Evolutionary conservation across 2,329 filamentous ascomycete species (phyloP).

Genomic region (Phoma sp.): DNA sequence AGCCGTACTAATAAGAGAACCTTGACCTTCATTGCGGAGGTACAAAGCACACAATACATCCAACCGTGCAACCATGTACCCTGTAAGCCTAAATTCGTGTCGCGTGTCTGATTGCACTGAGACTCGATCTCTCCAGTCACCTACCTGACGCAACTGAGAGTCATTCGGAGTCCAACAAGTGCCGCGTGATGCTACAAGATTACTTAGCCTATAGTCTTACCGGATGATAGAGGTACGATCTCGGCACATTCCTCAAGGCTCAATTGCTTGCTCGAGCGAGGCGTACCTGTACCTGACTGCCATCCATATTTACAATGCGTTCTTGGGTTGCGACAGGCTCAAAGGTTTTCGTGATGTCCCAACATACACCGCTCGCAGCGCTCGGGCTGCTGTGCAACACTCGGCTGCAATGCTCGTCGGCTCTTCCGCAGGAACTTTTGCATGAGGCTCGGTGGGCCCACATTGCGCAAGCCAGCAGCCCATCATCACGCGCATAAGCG

Average conservation of each 20-base stretch:
- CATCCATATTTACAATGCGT: background rate
- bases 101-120: background rate
- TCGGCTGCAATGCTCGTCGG: constrained; percentile 16
- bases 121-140: background rate
- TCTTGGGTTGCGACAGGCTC: constrained; percentile 1
- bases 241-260: background rate
- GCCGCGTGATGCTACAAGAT: background rate
- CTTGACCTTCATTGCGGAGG: background rate
- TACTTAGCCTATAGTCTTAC: background rate
- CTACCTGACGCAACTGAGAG: no score
- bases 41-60: background rate
- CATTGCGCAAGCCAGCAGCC: constrained; percentile 21
- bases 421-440: constrained; percentile 13
- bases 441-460: constrained; percentile 10
- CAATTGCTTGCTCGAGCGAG: constrained; percentile 5
- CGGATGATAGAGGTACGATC: background rate
- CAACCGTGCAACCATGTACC: background rate
- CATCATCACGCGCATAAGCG: constrained; percentile 40
- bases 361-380: constrained; percentile 7
- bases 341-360: constrained; percentile 7
- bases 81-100: no score
- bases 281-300: background rate
- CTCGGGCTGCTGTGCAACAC: constrained; percentile 29
- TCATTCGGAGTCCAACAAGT: background rate
- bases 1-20: background rate